Evolutionary conservation across 495 filamentous ascomycete species (phyloP).

Genomic region (Clavariopsis aquatica): DNA sequence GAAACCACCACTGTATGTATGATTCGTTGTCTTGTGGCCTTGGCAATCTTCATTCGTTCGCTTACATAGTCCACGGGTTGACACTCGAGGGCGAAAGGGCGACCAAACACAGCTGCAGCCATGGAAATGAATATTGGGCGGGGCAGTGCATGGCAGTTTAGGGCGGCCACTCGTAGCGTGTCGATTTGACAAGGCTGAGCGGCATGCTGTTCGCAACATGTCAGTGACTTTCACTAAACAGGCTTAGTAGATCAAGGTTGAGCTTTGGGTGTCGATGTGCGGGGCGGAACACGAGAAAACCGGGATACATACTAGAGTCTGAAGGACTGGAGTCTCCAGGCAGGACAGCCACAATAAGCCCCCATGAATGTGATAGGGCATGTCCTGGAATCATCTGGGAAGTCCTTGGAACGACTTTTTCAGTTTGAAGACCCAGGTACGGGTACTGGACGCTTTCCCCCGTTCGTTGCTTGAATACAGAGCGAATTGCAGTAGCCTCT

Average conservation of each 20-base stretch:
- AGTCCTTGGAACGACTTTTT: background rate
- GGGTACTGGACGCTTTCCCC: background rate
- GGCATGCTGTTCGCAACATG: background rate
- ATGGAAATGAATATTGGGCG: background rate
- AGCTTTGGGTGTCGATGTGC: background rate
- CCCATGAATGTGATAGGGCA: background rate
- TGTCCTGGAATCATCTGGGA: background rate
- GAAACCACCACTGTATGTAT: background rate
- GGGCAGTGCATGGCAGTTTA: background rate
- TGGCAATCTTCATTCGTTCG: background rate
- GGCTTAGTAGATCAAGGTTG: background rate
- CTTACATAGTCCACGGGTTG: background rate
- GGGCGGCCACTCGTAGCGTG: background rate
- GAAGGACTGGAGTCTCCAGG: too few relatives aligned
- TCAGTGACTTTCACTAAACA: background rate
- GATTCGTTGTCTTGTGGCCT: background rate
- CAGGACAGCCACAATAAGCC: too few relatives aligned
- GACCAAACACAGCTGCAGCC: background rate
- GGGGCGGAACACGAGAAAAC: background rate
- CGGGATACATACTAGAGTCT: background rate
- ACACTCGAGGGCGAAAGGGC: background rate
- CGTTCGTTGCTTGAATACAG: background rate
- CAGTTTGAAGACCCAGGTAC: background rate
- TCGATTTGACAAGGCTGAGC: background rate
- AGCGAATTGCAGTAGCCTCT: conserved; percentile 3